Conservation (phyloP, 176 grass and related monocot genomes). For the Oropetium thomaeum region DNA sequence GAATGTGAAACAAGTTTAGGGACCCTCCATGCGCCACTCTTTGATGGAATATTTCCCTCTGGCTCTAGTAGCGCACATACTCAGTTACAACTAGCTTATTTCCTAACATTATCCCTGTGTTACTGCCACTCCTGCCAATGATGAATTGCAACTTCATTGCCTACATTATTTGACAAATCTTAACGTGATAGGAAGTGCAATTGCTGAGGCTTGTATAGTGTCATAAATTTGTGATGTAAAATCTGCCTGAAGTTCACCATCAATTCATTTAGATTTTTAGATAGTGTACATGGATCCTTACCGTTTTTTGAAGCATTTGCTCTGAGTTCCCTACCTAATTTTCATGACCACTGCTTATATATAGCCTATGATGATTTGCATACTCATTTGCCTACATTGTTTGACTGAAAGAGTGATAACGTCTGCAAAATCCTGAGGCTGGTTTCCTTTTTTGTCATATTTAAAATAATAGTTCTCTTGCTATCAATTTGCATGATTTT, state of each 20-base stretch:
- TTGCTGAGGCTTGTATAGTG: background rate
- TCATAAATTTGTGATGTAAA: background rate
- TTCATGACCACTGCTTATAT: too few relatives aligned
- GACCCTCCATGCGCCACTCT: too few relatives aligned
- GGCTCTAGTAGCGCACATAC: background rate
- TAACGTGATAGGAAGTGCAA: conserved; percentile 21
- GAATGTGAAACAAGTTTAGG: too few relatives aligned
- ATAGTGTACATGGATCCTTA: background rate
- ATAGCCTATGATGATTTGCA: too few relatives aligned
- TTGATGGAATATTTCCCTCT: background rate
- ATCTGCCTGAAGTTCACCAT: background rate
- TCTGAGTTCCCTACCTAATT: too few relatives aligned
- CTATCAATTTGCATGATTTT: too few relatives aligned
- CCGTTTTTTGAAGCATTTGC: background rate
- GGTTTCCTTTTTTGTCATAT: too few relatives aligned
- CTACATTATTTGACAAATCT: conserved; percentile 36
- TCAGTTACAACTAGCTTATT: background rate
- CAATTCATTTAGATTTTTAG: background rate
- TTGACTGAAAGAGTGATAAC: too few relatives aligned
- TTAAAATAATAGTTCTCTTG: too few relatives aligned
- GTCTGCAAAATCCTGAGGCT: too few relatives aligned
- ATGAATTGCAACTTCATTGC: conserved; percentile 38
- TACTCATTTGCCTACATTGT: too few relatives aligned
- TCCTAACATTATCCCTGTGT: background rate
- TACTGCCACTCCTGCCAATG: conserved; percentile 17